Evolutionary conservation across 306 rosid genomes (phyloP).

Genomic region (Cicer cuneatum): DNA sequence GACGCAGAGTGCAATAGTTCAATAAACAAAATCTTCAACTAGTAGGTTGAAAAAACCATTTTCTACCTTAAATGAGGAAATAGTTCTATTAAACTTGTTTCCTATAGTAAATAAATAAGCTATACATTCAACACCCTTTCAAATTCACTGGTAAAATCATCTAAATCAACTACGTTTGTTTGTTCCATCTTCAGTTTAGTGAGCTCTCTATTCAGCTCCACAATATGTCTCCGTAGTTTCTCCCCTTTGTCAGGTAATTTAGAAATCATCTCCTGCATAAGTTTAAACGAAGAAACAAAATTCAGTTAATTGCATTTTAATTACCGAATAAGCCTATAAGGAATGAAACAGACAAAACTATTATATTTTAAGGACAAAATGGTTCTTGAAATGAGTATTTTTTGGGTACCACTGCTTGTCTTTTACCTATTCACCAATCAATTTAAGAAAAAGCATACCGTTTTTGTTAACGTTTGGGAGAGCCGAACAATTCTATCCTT

Average conservation of each 20-base stretch:
- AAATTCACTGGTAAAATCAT: constrained; percentile 58
- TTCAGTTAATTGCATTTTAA: constrained; percentile 26
- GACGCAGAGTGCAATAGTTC: background rate
- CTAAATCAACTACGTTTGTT: constrained; percentile 58
- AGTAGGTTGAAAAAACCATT: constrained; percentile 16
- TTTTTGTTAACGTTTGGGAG: constrained; percentile 63
- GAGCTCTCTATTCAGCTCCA: constrained; percentile 61
- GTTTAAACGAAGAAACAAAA: background rate
- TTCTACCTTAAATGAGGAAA: background rate
- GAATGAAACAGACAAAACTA: constrained; percentile 9
- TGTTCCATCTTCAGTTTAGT: constrained; percentile 43
- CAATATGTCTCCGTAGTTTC: constrained; percentile 62
- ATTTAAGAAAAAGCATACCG: constrained; percentile 52
- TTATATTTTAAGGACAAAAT: background rate
- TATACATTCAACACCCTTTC: constrained; percentile 66
- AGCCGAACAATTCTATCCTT: constrained; percentile 67
- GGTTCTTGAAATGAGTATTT: background rate
- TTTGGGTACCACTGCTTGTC: background rate
- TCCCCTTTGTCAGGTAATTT: constrained; percentile 83
- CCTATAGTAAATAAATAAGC: constrained; percentile 40
- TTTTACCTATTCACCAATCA: no score
- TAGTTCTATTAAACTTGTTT: background rate
- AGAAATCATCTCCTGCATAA: constrained; percentile 65
- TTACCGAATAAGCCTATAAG: background rate
- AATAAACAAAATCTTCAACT: background rate